A percentile compares a stretch with the other conserved stretches of the same genome.
These are phyloP conservation scores for Saccharomycopsis microspora DNA, from an alignment of 805 yeast genomes.

Conservation along the genomic window DNA sequence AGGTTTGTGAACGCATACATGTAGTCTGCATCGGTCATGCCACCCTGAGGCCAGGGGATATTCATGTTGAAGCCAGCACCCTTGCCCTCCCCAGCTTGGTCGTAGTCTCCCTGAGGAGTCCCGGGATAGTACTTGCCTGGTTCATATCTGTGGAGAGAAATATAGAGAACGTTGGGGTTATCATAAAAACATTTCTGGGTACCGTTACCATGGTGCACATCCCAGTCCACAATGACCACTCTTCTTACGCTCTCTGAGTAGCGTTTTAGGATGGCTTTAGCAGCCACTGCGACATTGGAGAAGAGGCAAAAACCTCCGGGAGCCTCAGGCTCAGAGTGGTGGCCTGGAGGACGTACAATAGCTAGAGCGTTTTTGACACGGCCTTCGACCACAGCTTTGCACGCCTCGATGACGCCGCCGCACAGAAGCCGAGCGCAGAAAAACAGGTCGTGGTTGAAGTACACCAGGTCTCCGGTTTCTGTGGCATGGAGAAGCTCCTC, in stretches of 20 bases:
- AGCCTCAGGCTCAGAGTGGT: constrained; percentile 95
- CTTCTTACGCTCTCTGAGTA: constrained; percentile 84
- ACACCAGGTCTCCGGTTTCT: constrained; percentile 88
- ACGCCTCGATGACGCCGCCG: constrained; percentile 96
- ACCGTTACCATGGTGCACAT: constrained; percentile 98
- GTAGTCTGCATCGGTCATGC: constrained; percentile 93
- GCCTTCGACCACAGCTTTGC: constrained; percentile 90
- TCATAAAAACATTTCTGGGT: constrained; percentile 86
- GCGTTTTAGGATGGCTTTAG: constrained; percentile 64
- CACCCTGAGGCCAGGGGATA: constrained; percentile 87
- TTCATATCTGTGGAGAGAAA: constrained; percentile 88
- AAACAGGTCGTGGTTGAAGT: constrained; percentile 83
- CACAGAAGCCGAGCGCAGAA: constrained; percentile 84
- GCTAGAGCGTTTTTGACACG: constrained; percentile 86
- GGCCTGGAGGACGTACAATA: constrained; percentile 97
- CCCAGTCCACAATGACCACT: constrained; percentile 91
- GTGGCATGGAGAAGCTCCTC: constrained; percentile 73
- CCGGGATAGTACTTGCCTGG: constrained; percentile 92
- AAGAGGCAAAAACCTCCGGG: constrained; percentile 97
- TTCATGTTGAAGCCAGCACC: constrained; percentile 87
- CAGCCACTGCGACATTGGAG: constrained; percentile 95
- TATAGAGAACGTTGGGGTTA: constrained; percentile 84
- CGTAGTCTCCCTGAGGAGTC: constrained; percentile 70
- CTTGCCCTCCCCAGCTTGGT: constrained; percentile 70
- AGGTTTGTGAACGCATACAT: constrained; percentile 81